Percentiles rank a stretch among this genome's conserved stretches.
These are phyloP conservation scores for Termitomyces sp. DNA, from an alignment of 1,284 basidiomycete genomes.

Conservation along the genomic window DNA sequence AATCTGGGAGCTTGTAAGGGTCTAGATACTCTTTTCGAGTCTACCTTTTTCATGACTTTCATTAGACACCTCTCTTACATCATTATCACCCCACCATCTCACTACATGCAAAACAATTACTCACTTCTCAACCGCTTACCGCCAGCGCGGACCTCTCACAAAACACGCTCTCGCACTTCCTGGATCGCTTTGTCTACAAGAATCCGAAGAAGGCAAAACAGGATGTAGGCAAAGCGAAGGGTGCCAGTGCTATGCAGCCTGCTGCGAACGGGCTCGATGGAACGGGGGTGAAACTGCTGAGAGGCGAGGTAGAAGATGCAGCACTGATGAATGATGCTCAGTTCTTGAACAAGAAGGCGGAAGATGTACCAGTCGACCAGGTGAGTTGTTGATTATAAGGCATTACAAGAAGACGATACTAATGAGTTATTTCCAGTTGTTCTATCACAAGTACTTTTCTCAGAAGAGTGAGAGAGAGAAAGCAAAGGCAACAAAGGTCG, in stretches of 20 bases:
- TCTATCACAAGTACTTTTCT: constrained; percentile 60
- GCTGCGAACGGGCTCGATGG: constrained; percentile 64
- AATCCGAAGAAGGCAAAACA: constrained; percentile 80
- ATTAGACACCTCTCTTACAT: constrained; percentile 68
- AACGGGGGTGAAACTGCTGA: constrained; percentile 64
- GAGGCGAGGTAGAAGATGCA: constrained; percentile 53
- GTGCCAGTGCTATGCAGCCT: constrained; percentile 95
- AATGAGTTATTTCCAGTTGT: constrained; percentile 40
- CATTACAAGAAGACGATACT: constrained; percentile 2
- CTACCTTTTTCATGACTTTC: neutral
- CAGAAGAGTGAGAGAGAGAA: constrained; percentile 19
- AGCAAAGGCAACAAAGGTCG: constrained; percentile 13
- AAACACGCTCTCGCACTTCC: constrained; percentile 90
- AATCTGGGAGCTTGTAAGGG: constrained; percentile 79
- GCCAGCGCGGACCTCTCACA: constrained; percentile 86
- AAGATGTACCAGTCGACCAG: constrained; percentile 87
- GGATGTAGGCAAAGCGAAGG: constrained; percentile 48
- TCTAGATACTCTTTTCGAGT: neutral
- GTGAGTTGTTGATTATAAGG: constrained; percentile 33
- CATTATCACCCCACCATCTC: constrained; percentile 94
- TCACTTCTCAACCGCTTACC: constrained; percentile 67
- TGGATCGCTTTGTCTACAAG: constrained; percentile 87
- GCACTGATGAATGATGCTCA: constrained; percentile 70
- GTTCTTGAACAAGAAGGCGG: constrained; percentile 72
- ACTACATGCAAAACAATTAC: constrained; percentile 81